A percentile compares a stretch with the other conserved stretches of the same genome.
phyloP scores from a whole-genome alignment of 2,329 filamentous ascomycete genomes.

The Boeremia exigua region DNA sequence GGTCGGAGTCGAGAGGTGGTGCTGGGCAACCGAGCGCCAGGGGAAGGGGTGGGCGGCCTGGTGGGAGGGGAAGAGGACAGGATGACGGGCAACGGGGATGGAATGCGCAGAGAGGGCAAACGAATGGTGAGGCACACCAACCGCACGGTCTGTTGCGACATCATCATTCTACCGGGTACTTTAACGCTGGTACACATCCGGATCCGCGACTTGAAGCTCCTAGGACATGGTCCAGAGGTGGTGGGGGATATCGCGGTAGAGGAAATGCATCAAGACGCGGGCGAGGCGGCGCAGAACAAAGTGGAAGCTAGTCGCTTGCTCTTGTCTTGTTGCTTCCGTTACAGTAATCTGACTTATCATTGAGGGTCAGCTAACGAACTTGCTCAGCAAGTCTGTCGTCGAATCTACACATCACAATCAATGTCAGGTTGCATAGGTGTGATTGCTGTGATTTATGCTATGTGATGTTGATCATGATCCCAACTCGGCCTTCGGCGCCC shows the following conservation, averaged over 20 bases:
- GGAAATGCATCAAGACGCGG: slow-evolving; percentile 1
- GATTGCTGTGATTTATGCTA: too few relatives aligned
- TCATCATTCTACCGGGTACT: not conserved
- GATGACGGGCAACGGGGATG: not conserved
- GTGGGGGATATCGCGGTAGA: not conserved
- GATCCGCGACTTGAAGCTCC: not conserved
- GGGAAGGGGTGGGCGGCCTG: not conserved
- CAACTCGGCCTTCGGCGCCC: too few relatives aligned
- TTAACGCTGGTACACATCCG: not conserved
- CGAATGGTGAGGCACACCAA: not conserved
- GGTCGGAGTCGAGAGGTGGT: not conserved
- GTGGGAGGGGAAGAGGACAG: not conserved
- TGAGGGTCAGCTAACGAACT: too few relatives aligned
- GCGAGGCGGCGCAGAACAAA: not conserved
- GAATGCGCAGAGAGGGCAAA: not conserved
- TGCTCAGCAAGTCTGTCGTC: too few relatives aligned
- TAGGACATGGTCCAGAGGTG: not conserved
- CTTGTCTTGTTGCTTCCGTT: not conserved
- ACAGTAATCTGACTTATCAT: too few relatives aligned
- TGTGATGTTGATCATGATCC: too few relatives aligned
- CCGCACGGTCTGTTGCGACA: not conserved
- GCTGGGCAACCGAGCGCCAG: not conserved
- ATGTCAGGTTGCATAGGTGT: too few relatives aligned
- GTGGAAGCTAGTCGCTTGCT: not conserved
- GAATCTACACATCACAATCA: too few relatives aligned